Evolutionary conservation across 75 land plant species (phyloP), one percentile per base, ranked within the genome.

Genomic region (Chamaecyparis obtusa): DNA sequence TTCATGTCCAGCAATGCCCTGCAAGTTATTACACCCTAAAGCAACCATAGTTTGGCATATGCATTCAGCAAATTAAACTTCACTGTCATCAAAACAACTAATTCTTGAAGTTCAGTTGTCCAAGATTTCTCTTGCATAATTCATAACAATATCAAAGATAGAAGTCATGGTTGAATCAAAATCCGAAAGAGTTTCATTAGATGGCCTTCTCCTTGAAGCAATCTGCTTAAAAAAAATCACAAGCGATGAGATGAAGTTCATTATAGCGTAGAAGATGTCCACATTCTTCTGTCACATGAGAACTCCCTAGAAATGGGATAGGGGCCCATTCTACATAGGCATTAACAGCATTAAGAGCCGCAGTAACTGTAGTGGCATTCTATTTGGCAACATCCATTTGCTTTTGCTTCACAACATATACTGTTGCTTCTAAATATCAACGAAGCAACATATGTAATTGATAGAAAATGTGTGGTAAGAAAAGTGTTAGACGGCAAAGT

Each of bases 291-390:
- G 96, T 91, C 30, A 97, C 89, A 16, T 95, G 93, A 93, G 91
- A 87, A 81, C 93, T 92, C 19, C 93, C 91, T 86, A 98, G 94
- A 86, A 91, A 92, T 56, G 95, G 79, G 33, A 98, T 89, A 82
- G 99, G 99, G 64, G 96, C 97, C 99, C 99, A 98, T 75, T 98
- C 99, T 60, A 95, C 97, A 92, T 97, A 98, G 44, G 99, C 96
- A 92, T 95, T 88, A 48, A 96, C 74, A 87, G 99, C 99, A 92
- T 97, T 95, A 39, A 97, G 84, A 44, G 93, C 81, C 86, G 99
- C 95, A 30, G 91, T 97, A 5, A 96, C 96, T 55, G 95, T 89
- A 37, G 95, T 89, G 35, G 95, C 96, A 92, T 97, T 96, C 83
- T 95, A 96, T 77, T 94, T 97, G 41, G 99, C 99, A 57, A 87